Conservation (phyloP, 2,329 filamentous ascomycete species). For the Colletotrichum phormii region DNA sequence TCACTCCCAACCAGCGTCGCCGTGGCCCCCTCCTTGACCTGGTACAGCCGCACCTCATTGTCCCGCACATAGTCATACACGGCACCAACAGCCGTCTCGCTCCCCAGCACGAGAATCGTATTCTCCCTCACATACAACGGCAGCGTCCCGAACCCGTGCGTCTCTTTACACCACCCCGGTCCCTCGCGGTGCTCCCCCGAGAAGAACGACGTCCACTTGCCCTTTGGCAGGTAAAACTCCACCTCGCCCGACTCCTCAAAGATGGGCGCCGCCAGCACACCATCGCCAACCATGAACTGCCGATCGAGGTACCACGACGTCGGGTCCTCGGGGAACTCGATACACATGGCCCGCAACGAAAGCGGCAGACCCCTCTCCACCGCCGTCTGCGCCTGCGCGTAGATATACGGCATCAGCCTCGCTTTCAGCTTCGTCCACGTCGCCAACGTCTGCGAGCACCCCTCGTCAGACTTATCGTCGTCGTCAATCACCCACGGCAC, state of each 20-base stretch:
- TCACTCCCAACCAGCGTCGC: constrained; percentile 55
- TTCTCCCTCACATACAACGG: constrained; percentile 69
- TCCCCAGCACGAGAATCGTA: constrained; percentile 60
- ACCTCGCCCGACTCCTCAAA: constrained; percentile 72
- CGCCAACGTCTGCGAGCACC: constrained; percentile 63
- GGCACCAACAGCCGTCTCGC: constrained; percentile 50
- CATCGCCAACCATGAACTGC: constrained; percentile 79
- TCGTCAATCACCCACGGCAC: constrained; percentile 80
- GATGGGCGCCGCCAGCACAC: constrained; percentile 72
- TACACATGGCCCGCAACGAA: constrained; percentile 72
- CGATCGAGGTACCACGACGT: constrained; percentile 76
- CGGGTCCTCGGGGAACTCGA: constrained; percentile 79
- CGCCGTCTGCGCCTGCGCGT: constrained; percentile 55
- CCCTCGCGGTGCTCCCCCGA: constrained; percentile 61
- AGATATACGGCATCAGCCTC: constrained; percentile 64
- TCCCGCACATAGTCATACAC: constrained; percentile 61
- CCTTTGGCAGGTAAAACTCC: constrained; percentile 71
- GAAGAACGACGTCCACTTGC: constrained; percentile 61
- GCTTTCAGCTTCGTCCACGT: constrained; percentile 63
- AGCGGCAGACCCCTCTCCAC: constrained; percentile 67
- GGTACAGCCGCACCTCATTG: constrained; percentile 61
- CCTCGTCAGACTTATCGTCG: constrained; percentile 66
- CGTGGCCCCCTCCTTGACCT: constrained; percentile 53
- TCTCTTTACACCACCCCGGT: constrained; percentile 70
- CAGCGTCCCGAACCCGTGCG: constrained; percentile 67